Percentiles rank a stretch among this genome's conserved stretches.
These are phyloP conservation scores for Albifimbria verrucaria DNA, from an alignment of 2,329 filamentous ascomycete species.

Conservation along the genomic window DNA sequence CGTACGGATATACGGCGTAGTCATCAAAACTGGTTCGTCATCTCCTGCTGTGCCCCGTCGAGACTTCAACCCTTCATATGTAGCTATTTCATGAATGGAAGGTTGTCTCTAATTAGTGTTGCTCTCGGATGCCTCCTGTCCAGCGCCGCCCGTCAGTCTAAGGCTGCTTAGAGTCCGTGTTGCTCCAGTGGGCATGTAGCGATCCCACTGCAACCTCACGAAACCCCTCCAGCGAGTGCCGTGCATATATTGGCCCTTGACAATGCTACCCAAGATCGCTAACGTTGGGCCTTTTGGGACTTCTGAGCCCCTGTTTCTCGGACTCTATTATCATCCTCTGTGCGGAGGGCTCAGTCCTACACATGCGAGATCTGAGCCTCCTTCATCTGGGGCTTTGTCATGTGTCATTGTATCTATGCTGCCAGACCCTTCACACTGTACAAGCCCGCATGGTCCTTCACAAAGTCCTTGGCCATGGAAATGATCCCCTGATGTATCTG, in stretches of 20 bases:
- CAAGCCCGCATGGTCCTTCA: no score
- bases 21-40: no score
- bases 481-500: no score
- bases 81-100: background rate
- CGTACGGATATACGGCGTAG: no score
- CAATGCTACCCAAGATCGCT: background rate
- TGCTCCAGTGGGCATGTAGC: no score
- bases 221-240: background rate
- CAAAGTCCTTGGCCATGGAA: background rate
- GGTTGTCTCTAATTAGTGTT: background rate
- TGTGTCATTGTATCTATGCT: no score
- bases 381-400: no score
- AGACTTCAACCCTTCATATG: background rate
- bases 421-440: no score
- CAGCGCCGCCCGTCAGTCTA: background rate
- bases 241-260: background rate
- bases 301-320: background rate
- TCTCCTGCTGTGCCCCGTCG: no score
- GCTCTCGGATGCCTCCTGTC: background rate
- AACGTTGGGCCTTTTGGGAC: background rate
- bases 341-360: background rate
- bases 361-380: background rate
- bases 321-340: background rate
- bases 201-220: background rate
- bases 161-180: background rate